A percentile compares a stretch with the other conserved stretches of the same genome.
phyloP scores from a whole-genome alignment of 176 grass and related monocot genomes.

The Canna indica region DNA sequence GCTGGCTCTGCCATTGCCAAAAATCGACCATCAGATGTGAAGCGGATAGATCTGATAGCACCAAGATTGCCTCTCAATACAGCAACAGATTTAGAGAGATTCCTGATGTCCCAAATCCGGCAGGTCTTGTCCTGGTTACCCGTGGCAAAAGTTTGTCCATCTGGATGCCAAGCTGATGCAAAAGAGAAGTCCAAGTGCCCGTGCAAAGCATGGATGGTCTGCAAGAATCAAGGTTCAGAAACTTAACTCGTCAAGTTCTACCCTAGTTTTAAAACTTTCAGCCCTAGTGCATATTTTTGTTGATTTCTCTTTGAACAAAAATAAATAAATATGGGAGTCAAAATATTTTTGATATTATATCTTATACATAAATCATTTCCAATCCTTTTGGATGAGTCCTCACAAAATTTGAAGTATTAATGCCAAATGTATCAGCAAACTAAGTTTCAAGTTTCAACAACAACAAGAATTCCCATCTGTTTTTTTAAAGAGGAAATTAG shows the following conservation, averaged over 20 bases:
- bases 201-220: conserved; percentile 62
- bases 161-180: conserved; percentile 87
- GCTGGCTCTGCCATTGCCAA: conserved; percentile 94
- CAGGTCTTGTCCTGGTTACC: conserved; percentile 99
- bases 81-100: conserved; percentile 61
- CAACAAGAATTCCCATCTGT: not conserved
- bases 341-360: too few species aligned
- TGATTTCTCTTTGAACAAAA: too few species aligned
- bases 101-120: conserved; percentile 79
- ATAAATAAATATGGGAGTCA: too few species aligned
- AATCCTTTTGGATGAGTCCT: not conserved
- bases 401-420: too few species aligned
- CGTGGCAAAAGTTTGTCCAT: conserved; percentile 78
- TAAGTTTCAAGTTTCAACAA: not conserved
- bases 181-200: conserved; percentile 85
- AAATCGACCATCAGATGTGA: conserved; percentile 77
- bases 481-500: not conserved
- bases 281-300: not conserved
- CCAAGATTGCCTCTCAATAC: conserved; percentile 82
- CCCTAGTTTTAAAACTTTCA: not conserved
- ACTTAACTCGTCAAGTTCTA: conserved; percentile 7
- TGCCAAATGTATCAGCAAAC: too few species aligned
- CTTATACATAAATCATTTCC: not conserved
- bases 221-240: conserved; percentile 9
- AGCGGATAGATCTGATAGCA: conserved; percentile 76